Evolutionary conservation across 1,284 basidiomycete species (phyloP).

Genomic region (Ustanciosporium gigantosporum): DNA sequence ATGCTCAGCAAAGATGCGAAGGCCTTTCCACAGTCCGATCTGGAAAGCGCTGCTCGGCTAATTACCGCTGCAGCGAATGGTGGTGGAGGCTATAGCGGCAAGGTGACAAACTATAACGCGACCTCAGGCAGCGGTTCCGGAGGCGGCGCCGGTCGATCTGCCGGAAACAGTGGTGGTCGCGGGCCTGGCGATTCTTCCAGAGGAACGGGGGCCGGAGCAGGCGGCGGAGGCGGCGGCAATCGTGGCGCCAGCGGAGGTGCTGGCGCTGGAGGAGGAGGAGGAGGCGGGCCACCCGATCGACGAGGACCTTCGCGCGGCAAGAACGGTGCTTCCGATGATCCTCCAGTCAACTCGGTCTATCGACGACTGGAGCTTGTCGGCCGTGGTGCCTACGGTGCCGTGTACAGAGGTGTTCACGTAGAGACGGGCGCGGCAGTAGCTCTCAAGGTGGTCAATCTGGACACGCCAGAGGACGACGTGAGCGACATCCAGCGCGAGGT

Average conservation of each 20-base stretch:
- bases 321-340: constrained; percentile 9
- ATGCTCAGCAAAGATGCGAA: constrained; percentile 26
- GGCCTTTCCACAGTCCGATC: constrained; percentile 4
- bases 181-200: neutral
- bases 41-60: neutral
- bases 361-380: constrained; percentile 56
- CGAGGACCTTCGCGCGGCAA: constrained; percentile 10
- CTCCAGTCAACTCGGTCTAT: constrained; percentile 41
- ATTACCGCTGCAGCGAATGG: constrained; percentile 6
- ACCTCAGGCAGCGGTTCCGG: neutral
- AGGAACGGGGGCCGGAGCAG: constrained; percentile 1
- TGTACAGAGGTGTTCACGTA: constrained; percentile 68
- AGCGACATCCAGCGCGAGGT: constrained; percentile 96
- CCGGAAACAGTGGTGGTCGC: constrained; percentile 3
- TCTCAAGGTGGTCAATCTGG: constrained; percentile 97
- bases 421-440: constrained; percentile 84
- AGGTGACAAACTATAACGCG: neutral
- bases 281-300: constrained; percentile 29
- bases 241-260: constrained; percentile 3
- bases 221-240: constrained; percentile 2
- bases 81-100: neutral
- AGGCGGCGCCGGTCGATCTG: constrained; percentile 7
- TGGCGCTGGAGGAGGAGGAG: constrained; percentile 22
- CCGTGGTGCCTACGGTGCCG: constrained; percentile 58
- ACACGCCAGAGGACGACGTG: constrained; percentile 88